phyloP scores from a whole-genome alignment of 2,329 filamentous ascomycete species.

The Ophiognomonia clavigignenti-juglandacearum region DNA sequence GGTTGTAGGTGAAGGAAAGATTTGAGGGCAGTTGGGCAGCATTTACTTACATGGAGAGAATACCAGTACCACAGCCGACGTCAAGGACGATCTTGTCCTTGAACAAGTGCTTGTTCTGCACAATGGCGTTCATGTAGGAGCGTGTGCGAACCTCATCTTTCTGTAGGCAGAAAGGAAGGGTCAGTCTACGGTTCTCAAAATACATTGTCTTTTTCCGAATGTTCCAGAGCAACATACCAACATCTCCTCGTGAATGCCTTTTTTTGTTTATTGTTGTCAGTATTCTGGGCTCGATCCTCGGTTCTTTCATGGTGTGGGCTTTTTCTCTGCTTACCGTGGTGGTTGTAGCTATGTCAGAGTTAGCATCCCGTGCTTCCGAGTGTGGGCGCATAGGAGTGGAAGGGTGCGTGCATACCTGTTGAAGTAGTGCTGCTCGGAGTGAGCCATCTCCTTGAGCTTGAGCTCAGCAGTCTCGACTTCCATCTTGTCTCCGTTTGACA shows the following conservation, averaged over 20 bases:
- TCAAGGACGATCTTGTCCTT: slow-evolving; percentile 84
- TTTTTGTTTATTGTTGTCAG: slow-evolving; percentile 15
- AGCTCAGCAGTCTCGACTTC: slow-evolving; percentile 57
- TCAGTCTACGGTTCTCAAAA: slow-evolving; percentile 21
- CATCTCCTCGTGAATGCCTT: slow-evolving; percentile 97
- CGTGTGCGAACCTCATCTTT: slow-evolving; percentile 98
- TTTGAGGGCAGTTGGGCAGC: background rate
- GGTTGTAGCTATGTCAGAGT: slow-evolving; percentile 70
- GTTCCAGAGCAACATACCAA: slow-evolving; percentile 59
- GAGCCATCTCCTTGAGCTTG: slow-evolving; percentile 69
- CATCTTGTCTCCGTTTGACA: slow-evolving; percentile 43
- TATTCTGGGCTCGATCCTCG: background rate
- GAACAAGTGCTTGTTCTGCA: slow-evolving; percentile 91
- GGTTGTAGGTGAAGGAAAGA: background rate
- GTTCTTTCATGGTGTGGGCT: slow-evolving; percentile 22
- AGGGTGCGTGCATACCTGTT: slow-evolving; percentile 71
- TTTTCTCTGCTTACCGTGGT: slow-evolving; percentile 66
- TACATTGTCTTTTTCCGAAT: background rate
- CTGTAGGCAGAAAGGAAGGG: slow-evolving; percentile 38
- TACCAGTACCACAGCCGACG: slow-evolving; percentile 94
- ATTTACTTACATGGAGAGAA: slow-evolving; percentile 85
- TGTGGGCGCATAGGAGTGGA: slow-evolving; percentile 10
- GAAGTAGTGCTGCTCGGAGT: slow-evolving; percentile 98
- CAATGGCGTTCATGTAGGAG: slow-evolving; percentile 95
- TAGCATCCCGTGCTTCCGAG: background rate